A percentile compares a stretch with the other conserved stretches of the same genome.
phyloP scores from a whole-genome alignment of 345 rosid species.

The Pistacia atlantica region DNA sequence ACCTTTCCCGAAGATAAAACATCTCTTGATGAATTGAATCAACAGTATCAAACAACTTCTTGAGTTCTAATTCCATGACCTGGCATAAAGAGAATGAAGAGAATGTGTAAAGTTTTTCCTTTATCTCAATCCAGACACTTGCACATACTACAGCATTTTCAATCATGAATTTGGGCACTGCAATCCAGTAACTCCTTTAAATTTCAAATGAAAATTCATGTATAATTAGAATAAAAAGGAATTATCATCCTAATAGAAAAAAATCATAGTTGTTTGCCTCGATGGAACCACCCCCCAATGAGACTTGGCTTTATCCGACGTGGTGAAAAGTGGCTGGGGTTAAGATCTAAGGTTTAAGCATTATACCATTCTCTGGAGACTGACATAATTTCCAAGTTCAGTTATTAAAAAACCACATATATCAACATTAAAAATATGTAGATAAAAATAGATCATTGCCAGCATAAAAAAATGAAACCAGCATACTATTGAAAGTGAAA shows the following conservation, averaged over 20 bases:
- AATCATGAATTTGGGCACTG: not conserved
- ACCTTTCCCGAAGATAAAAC: slow-evolving; percentile 87
- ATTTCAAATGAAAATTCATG: not conserved
- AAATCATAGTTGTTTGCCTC: not conserved
- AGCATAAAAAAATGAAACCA: too few species aligned
- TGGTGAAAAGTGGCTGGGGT: not conserved
- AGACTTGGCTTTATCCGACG: not conserved
- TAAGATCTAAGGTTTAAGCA: not conserved
- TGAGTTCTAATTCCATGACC: slow-evolving; percentile 84
- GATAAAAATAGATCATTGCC: too few species aligned
- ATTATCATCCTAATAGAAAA: not conserved
- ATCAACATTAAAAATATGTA: too few species aligned
- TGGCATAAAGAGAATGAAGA: slow-evolving; percentile 30
- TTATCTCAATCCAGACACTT: not conserved
- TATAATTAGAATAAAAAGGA: not conserved
- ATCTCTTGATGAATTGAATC: slow-evolving; percentile 78
- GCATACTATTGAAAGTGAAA: too few species aligned
- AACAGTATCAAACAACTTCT: slow-evolving; percentile 71
- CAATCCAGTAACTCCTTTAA: not conserved
- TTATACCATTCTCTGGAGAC: not conserved
- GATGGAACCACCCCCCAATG: not conserved
- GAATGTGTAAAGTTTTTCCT: slow-evolving; percentile 1
- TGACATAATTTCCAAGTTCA: not conserved
- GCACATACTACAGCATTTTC: not conserved
- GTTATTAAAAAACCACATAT: too few species aligned